These are phyloP conservation scores for Telfairia occidentalis DNA, from an alignment of 331 rosid genomes.

Conservation along the genomic window DNA sequence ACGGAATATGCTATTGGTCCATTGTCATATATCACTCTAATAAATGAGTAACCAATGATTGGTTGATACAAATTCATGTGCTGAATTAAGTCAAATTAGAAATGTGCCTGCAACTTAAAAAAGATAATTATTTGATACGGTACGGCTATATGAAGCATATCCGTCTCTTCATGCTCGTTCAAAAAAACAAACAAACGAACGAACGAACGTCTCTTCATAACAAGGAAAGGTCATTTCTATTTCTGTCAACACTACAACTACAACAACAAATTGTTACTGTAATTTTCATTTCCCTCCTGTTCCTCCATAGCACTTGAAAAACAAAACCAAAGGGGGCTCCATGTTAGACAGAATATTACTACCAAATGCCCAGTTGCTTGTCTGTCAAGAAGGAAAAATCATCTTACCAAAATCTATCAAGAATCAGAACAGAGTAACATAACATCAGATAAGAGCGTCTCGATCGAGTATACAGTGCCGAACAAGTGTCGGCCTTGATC, in stretches of 20 bases:
- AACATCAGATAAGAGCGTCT: background rate
- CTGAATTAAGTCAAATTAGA: background rate
- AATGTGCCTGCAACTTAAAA: background rate
- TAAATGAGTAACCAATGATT: background rate
- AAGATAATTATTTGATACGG: background rate
- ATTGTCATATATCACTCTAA: background rate
- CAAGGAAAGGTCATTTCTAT: background rate
- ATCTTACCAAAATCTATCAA: background rate
- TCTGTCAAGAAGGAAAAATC: background rate
- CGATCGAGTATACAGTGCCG: background rate
- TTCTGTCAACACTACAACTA: background rate
- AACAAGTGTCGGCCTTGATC: background rate
- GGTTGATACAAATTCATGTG: background rate
- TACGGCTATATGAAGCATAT: background rate
- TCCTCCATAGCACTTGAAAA: background rate
- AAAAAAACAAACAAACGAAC: no score
- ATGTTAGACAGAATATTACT: background rate
- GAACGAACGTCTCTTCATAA: background rate
- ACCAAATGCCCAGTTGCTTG: background rate
- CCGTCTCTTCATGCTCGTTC: background rate
- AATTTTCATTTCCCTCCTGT: background rate
- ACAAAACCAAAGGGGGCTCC: background rate
- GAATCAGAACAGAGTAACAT: background rate
- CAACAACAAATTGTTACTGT: background rate
- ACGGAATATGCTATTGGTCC: background rate